phyloP scores from a whole-genome alignment of 2,329 filamentous ascomycete genomes.

The Neofusicoccum cordaticola region DNA sequence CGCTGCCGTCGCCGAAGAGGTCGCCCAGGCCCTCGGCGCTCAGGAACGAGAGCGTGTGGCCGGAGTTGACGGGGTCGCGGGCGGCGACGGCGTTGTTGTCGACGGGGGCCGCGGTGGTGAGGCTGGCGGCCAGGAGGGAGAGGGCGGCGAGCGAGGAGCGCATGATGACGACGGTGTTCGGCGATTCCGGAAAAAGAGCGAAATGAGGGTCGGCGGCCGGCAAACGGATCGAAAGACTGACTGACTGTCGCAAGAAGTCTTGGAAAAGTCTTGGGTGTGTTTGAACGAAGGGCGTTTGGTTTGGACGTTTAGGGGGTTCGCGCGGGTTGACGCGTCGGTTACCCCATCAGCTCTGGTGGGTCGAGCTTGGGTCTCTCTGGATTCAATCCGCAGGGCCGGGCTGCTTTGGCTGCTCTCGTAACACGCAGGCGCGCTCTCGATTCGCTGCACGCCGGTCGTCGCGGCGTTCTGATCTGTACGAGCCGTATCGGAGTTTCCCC shows the following conservation, averaged over 20 bases:
- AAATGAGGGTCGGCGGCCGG: background rate
- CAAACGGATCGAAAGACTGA: background rate
- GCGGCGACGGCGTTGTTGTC: background rate
- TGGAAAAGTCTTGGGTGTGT: constrained; percentile 1
- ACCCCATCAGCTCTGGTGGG: background rate
- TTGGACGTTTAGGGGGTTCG: background rate
- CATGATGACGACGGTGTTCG: background rate
- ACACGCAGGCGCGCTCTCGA: background rate
- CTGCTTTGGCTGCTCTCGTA: background rate
- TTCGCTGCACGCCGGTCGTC: background rate
- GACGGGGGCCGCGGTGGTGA: constrained; percentile 2
- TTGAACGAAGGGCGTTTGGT: constrained; percentile 3
- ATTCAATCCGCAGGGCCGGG: background rate
- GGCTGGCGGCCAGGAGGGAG: background rate
- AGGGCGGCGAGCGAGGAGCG: background rate
- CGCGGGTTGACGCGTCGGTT: constrained; percentile 6
- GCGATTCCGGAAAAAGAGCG: background rate
- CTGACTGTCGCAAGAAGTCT: background rate
- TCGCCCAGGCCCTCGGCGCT: background rate
- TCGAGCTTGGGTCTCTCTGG: constrained; percentile 3
- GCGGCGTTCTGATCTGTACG: background rate
- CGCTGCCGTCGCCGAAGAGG: background rate
- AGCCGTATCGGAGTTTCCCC: background rate
- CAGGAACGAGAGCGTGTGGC: background rate
- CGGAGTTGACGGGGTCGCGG: background rate